Base-by-base conservation (phyloP, 2,329 filamentous ascomycete species). In the Aspergillus luchuensis region DNA sequence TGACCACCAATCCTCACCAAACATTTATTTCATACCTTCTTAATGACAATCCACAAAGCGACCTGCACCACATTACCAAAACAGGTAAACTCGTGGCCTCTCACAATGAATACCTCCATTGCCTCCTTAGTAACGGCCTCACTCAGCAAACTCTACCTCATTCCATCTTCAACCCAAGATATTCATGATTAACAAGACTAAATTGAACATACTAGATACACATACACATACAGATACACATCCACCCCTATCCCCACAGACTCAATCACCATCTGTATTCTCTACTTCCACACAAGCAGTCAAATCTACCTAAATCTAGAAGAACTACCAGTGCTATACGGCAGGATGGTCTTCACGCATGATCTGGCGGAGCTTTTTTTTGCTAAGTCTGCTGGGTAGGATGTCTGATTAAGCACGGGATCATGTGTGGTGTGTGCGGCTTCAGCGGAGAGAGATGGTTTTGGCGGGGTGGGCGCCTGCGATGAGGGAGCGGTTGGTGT, bases 381-480 rank as follows among this genome's bases (percentile, higher is more conserved):
- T 62, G 5, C 56, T 51, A 21, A 49, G 52, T 17, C 19, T 62
- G 1, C 25, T 56, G 2, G 57, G 56, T 48, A 52, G 47, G 4
- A 33, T 59, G 39, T 59, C 60, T 7, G 36, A 54, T 7, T 43
- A 23, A n/a, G 60, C 57, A 13, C 57, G 41, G 25, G 38, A 57
- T 13, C 59, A 50, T 41, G 49, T 62, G 15, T 48, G 52, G 17
- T 19, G 17, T 19, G 19, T 21, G 8, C 8, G 41, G 4, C 41
- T 45, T 13, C 41, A 8, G 4, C 41, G 2, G 6, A 4, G 8
- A 43, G 1, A 10, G 41, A 6, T 45, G 4, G 19, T 23, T 11
- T 13, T 3, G 41, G 8, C 2, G n/a, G 13, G 21, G 8, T 0
- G 8, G 1, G 8, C 17, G 19, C 19, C 41, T 5, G 3, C 17